These are phyloP conservation scores for Lizonia empirigonia DNA, from an alignment of 2,329 filamentous ascomycete genomes.

Conservation along the genomic window DNA sequence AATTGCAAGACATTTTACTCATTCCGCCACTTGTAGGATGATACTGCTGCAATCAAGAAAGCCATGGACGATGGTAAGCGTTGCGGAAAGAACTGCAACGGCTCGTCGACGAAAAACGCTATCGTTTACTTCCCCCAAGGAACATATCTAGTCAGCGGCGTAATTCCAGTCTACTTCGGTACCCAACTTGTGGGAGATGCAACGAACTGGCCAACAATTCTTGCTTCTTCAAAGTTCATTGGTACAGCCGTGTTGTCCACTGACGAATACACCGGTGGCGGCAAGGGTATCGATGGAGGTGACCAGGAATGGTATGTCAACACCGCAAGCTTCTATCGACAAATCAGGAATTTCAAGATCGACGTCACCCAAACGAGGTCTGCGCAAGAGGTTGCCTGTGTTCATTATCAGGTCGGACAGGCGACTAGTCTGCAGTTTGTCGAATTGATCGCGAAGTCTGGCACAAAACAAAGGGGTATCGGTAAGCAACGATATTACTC, in stretches of 20 bases:
- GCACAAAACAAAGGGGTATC: slow-evolving; percentile 44
- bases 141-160: background rate
- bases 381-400: background rate
- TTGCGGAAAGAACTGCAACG: slow-evolving; percentile 69
- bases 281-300: slow-evolving; percentile 47
- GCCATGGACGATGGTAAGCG: slow-evolving; percentile 77
- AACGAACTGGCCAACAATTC: background rate
- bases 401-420: slow-evolving; percentile 1
- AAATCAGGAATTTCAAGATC: background rate
- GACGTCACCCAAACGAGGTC: background rate
- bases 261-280: slow-evolving; percentile 74
- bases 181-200: background rate
- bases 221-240: slow-evolving; percentile 57
- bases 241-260: slow-evolving; percentile 88
- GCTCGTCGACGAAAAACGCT: background rate
- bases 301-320: slow-evolving; percentile 1
- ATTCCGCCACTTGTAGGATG: background rate
- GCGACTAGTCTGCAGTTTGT: background rate
- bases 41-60: slow-evolving; percentile 70
- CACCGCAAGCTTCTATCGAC: background rate
- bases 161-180: background rate
- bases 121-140: background rate
- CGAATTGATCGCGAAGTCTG: background rate
- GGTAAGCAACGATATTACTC: slow-evolving; percentile 38
- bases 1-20: too few species aligned